A percentile compares a stretch with the other conserved stretches of the same genome.
Conservation (phyloP, 2,329 filamentous ascomycete genomes). For the Metarhizium rileyi region DNA sequence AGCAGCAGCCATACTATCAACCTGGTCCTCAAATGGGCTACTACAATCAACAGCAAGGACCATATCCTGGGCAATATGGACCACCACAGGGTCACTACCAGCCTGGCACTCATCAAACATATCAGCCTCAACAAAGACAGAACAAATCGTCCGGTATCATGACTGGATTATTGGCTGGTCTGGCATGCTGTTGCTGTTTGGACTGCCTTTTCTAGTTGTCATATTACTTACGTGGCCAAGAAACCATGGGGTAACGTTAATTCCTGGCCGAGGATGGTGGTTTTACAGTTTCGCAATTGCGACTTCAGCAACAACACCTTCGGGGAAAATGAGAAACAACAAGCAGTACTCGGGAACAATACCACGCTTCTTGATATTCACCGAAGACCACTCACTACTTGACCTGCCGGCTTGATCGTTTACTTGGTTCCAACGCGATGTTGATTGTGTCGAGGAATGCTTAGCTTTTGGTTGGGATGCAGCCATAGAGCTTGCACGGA, state of each 20-base stretch:
- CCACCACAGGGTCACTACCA: conserved; percentile 21
- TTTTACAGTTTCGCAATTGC: neutral
- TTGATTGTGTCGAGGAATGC: neutral
- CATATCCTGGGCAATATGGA: conserved; percentile 24
- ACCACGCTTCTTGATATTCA: neutral
- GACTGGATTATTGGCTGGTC: conserved; percentile 37
- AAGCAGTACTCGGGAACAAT: neutral
- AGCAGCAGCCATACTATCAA: conserved; percentile 24
- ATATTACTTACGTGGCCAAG: neutral
- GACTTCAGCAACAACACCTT: neutral
- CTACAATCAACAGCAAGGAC: conserved; percentile 28
- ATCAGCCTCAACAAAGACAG: conserved; percentile 24
- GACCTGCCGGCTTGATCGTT: neutral
- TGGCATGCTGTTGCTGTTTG: conserved; percentile 51
- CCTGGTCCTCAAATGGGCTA: conserved; percentile 34
- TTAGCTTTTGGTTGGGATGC: neutral
- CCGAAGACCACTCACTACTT: neutral
- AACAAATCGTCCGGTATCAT: conserved; percentile 27
- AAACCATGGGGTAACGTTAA: neutral
- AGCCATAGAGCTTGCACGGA: neutral
- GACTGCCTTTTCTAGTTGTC: conserved; percentile 41
- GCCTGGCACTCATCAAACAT: conserved; percentile 24
- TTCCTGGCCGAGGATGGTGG: neutral
- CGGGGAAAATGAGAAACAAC: neutral
- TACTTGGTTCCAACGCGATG: neutral